Percentiles rank a stretch among this genome's conserved stretches.
These are phyloP conservation scores for Telfairia occidentalis DNA, from an alignment of 331 rosid genomes.

Conservation along the genomic window DNA sequence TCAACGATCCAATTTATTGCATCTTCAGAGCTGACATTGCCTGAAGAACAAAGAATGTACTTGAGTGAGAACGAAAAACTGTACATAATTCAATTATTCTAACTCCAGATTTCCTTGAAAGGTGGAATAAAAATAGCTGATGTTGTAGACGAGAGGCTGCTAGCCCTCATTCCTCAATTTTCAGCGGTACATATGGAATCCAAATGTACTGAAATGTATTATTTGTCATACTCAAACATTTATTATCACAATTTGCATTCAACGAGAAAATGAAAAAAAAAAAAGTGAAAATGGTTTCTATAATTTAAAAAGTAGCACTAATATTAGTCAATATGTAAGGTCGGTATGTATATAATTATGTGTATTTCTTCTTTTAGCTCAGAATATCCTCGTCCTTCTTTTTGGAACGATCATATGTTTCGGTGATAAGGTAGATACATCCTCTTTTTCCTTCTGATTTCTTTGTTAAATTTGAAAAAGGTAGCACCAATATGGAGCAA, in stretches of 20 bases:
- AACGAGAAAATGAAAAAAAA: not conserved
- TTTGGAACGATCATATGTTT: not conserved
- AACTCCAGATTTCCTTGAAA: not conserved
- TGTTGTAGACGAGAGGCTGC: not conserved
- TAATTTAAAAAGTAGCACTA: not conserved
- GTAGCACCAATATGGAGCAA: too few species aligned
- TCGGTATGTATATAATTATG: not conserved
- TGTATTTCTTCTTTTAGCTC: slow-evolving; percentile 13
- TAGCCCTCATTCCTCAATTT: not conserved
- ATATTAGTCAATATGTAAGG: slow-evolving; percentile 13
- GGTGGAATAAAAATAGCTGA: not conserved
- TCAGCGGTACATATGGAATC: not conserved
- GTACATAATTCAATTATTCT: not conserved
- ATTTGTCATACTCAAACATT: not conserved
- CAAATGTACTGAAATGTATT: not conserved
- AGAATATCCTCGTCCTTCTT: not conserved
- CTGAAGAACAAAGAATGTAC: slow-evolving; percentile 27
- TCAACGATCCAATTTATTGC: slow-evolving; percentile 62
- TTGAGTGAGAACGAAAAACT: not conserved
- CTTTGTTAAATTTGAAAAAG: too few species aligned
- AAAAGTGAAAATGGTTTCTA: not conserved
- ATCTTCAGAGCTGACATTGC: slow-evolving; percentile 48
- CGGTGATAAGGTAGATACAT: slow-evolving; percentile 14
- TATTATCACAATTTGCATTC: not conserved
- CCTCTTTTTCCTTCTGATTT: not conserved